Base-by-base conservation (phyloP, 306 rosid genomes). In the Cucurbita pepo region DNA sequence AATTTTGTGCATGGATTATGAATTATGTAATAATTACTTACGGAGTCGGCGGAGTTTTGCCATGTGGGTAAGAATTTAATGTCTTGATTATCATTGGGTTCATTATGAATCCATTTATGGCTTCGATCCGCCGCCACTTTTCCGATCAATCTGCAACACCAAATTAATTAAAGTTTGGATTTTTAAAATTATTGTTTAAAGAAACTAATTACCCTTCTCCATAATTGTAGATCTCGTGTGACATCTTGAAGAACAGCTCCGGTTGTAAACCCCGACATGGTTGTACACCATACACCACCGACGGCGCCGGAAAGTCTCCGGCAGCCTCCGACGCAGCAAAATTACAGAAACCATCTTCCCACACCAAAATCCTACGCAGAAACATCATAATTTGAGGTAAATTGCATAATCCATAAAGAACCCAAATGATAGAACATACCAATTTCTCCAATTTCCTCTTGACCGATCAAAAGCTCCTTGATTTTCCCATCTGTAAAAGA, bases 261-360 rank as follows among this genome's bases (percentile, higher is more conserved):
- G 97, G 97, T 66, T 91, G 96, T 38, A 95, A 83, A 21, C 97
- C 97, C 15, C 85, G 95, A 79, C 81, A 85, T 60, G 80, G 89
- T 56, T 86, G 96, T 73, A 89, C 82, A 21, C 90, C 92, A 25
- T 47, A 82, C 34, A 2, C 34, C 34, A 30, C 34, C 34, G 34
- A 30, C 34, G 34, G 34, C 13, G 80, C 75, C 38, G 91, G 81
- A 76, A 88, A 84, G 71, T 86, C 91, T 1, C 84, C 52, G 5
- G 9, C 43, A 11, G n/a, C 30, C 1, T 86, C 73, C 77, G 74
- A 69, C 1, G 95, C 95, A 12, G 85, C 87, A 74, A 95, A 95
- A 76, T 95, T 95, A 88, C 99, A 95, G 87, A 91, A 95, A 25
- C 99, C 99, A 82, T 95, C 99, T 86, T 95, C 99, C 99, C 99